Evolutionary conservation across 352 stramenopile genomes (phyloP).

Genomic region (Globisporangium nunn): DNA sequence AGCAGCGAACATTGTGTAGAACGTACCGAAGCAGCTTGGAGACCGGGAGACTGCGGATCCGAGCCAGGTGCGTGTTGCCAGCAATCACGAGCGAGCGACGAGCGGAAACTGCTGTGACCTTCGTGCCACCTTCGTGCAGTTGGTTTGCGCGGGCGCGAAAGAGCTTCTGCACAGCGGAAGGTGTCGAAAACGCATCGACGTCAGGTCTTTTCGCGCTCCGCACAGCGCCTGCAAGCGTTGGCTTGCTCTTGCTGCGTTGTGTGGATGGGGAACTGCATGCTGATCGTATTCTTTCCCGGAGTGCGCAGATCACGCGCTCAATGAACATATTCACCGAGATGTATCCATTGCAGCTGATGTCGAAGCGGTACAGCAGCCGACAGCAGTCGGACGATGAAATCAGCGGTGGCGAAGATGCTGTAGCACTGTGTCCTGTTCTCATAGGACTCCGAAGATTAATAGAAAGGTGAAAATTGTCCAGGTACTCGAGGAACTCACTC

Average conservation of each 20-base stretch:
- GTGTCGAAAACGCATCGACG: constrained; percentile 29
- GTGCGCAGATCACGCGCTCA: constrained; percentile 6
- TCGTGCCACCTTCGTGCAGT: not conserved
- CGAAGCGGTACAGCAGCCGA: constrained; percentile 38
- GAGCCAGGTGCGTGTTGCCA: constrained; percentile 30
- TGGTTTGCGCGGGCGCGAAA: constrained; percentile 20
- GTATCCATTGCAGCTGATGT: constrained; percentile 17
- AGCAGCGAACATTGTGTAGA: not conserved
- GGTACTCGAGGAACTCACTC: constrained; percentile 16
- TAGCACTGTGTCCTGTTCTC: not conserved
- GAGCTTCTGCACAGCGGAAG: constrained; percentile 31
- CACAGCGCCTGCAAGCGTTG: constrained; percentile 7
- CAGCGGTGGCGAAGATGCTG: not conserved
- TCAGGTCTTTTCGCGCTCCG: constrained; percentile 25
- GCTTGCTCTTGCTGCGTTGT: not conserved
- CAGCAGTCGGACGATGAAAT: constrained; percentile 18
- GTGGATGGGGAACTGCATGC: not conserved
- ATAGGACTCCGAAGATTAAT: not conserved
- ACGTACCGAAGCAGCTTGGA: constrained; percentile 31
- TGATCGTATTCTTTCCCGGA: constrained; percentile 8
- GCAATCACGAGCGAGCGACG: constrained; percentile 14
- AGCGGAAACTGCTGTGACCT: not conserved
- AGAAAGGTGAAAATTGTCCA: constrained; percentile 18
- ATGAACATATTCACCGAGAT: constrained; percentile 18
- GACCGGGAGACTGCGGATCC: constrained; percentile 34